phyloP scores from a whole-genome alignment of 2,329 filamentous ascomycete species.

The Penicillium sp. region DNA sequence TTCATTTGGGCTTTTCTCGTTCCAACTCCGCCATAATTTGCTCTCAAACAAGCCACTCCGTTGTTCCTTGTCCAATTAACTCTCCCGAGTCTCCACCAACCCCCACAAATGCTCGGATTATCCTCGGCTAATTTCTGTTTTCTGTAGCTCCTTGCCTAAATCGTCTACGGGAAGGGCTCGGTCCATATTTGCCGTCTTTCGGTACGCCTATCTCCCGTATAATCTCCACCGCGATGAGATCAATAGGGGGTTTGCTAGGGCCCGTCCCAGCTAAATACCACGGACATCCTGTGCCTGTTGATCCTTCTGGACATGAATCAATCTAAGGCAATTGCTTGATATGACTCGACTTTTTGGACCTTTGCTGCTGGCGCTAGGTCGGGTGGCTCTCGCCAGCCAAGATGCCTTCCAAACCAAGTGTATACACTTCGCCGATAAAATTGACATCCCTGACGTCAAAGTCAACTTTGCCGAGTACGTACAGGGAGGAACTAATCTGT shows the following conservation, averaged over 20 bases:
- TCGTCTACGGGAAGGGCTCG: constrained; percentile 1
- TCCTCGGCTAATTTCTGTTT: constrained; percentile 8
- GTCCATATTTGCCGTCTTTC: constrained; percentile 6
- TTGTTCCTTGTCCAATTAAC: background rate
- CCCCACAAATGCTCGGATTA: background rate
- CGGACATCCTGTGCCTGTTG: background rate
- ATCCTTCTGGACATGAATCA: background rate
- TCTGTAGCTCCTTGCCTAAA: background rate
- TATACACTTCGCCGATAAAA: constrained; percentile 21
- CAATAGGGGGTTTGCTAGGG: background rate
- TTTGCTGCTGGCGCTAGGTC: constrained; percentile 19
- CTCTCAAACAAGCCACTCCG: background rate
- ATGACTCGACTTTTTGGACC: constrained; percentile 16
- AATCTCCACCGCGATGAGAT: background rate
- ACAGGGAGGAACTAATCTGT: constrained; percentile 36
- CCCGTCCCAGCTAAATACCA: constrained; percentile 3
- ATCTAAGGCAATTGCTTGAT: background rate
- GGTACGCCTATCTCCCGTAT: background rate
- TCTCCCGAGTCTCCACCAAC: background rate
- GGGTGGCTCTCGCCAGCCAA: constrained; percentile 19
- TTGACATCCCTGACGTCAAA: constrained; percentile 28
- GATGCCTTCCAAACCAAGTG: constrained; percentile 27
- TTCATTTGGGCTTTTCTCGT: background rate
- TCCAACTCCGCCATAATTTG: background rate
- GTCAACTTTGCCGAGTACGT: constrained; percentile 36